phyloP scores from a whole-genome alignment of 2,329 filamentous ascomycete species.

The Zymoseptoria ardabiliae region DNA sequence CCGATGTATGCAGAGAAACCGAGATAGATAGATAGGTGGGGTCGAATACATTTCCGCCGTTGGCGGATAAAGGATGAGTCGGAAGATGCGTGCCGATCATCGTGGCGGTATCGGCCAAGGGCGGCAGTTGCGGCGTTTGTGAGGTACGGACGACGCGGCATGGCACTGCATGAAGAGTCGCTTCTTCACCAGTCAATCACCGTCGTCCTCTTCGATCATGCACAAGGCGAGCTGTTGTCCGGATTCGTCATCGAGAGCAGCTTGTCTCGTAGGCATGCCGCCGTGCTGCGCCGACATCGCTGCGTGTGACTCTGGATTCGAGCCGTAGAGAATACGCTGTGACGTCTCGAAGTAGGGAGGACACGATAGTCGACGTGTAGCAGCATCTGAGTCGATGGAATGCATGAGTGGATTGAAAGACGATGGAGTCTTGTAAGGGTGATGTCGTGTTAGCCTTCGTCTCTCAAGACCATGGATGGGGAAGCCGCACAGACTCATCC shows the following conservation, averaged over 20 bases:
- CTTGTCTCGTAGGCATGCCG: neutral
- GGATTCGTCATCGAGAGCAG: neutral
- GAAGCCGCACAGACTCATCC: neutral
- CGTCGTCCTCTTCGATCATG: neutral
- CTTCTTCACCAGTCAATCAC: neutral
- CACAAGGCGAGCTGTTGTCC: neutral
- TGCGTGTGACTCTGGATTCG: neutral
- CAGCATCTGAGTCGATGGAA: neutral
- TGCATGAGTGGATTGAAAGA: neutral
- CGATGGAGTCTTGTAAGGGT: neutral
- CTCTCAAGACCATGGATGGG: neutral
- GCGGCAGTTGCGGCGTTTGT: neutral
- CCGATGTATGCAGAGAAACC: neutral
- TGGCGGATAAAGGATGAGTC: neutral
- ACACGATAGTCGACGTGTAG: no score
- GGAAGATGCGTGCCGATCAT: neutral
- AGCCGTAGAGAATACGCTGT: neutral
- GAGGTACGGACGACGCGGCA: neutral
- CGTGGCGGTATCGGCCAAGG: neutral
- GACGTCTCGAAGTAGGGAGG: no score
- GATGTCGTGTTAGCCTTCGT: neutral
- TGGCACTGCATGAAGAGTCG: neutral
- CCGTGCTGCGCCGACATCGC: neutral
- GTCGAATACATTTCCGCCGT: neutral
- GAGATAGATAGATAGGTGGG: neutral